Base-by-base conservation (phyloP, 257 asterid species). In the Solanum chmielewskii region DNA sequence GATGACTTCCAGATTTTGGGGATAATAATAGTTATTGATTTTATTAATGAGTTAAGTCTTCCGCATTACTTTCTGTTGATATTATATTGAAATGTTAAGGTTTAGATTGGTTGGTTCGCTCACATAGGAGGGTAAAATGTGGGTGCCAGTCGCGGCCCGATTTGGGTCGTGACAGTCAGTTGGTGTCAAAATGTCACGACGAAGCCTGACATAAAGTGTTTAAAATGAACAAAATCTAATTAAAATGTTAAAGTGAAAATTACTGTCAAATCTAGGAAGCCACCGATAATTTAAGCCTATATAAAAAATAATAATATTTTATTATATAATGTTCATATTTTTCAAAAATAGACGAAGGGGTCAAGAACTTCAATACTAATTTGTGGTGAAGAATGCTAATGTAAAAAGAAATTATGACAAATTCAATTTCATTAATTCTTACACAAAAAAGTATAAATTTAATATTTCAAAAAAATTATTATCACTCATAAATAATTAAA, bases 221-320 rank as follows among this genome's bases (percentile, higher is more conserved):
- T 37, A 37, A 37, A 37, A 37, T 37, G 0, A 37, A 37, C 0
- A 37, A 37, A 37, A 0, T 6, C 7, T 37, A 37, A 6, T 6
- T 37, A 37, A 37, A 37, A 0, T 37, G 7, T 37, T 1, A 0
- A 37, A 37, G 2, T 37, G 2, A 37, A 37, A 37, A 6, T 37
- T 37, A 0, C 0, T 37, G 2, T 5, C 7, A 37, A 37, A 0
- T 1, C 1, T 37, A 37, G 2, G 0, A 5, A 1, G 1, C 1
- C 7, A 37, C 39, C 39, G 39, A 37, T 6, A 0, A 5, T 5
- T 37, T 37, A 1, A 6, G 7, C 39, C 7, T 6, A 37, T 37
- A 5, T 6, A 37, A 33, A 31, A 0, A 33, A 33, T 33, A 33
- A 20, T 18, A 39, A 45, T 45, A 45, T 15, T n/a, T 77, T 44